Conservation (phyloP, 495 filamentous ascomycete species). For the Hamigera avellanea region DNA sequence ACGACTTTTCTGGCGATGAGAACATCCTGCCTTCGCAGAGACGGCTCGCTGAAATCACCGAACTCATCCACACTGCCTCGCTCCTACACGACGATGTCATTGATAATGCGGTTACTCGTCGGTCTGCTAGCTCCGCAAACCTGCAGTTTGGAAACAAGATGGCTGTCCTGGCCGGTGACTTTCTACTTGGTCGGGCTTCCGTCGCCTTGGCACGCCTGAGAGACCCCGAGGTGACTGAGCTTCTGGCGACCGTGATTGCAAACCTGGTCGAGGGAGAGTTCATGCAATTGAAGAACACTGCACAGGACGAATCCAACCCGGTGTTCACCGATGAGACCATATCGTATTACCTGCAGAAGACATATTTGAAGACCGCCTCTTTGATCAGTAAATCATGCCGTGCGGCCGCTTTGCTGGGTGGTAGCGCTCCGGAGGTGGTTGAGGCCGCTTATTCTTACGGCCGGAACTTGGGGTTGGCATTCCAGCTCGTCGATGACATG, state of each 20-base stretch:
- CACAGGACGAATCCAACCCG: constrained; percentile 69
- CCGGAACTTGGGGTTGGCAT: constrained; percentile 83
- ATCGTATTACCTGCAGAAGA: constrained; percentile 95
- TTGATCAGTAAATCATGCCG: constrained; percentile 93
- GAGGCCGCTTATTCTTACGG: constrained; percentile 88
- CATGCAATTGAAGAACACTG: constrained; percentile 98
- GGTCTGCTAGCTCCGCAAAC: constrained; percentile 79
- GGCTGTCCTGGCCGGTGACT: constrained; percentile 93
- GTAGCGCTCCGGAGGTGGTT: constrained; percentile 63
- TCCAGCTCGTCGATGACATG: constrained; percentile 98
- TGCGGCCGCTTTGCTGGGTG: constrained; percentile 76
- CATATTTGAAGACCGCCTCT: constrained; percentile 91
- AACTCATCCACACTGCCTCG: constrained; percentile 93
- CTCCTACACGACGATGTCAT: constrained; percentile 97
- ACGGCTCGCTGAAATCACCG: constrained; percentile 89
- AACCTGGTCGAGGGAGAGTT: constrained; percentile 98
- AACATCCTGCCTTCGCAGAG: constrained; percentile 88
- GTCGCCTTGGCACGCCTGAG: constrained; percentile 84
- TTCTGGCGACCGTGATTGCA: constrained; percentile 90
- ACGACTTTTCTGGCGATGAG: constrained; percentile 40
- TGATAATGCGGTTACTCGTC: constrained; percentile 74
- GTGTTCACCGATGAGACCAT: constrained; percentile 78
- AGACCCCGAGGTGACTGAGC: constrained; percentile 86
- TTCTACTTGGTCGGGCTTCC: constrained; percentile 83
- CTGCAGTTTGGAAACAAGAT: constrained; percentile 96